Conservation (phyloP, 306 rosid genomes). For the Pterocarpus macrocarpus region DNA sequence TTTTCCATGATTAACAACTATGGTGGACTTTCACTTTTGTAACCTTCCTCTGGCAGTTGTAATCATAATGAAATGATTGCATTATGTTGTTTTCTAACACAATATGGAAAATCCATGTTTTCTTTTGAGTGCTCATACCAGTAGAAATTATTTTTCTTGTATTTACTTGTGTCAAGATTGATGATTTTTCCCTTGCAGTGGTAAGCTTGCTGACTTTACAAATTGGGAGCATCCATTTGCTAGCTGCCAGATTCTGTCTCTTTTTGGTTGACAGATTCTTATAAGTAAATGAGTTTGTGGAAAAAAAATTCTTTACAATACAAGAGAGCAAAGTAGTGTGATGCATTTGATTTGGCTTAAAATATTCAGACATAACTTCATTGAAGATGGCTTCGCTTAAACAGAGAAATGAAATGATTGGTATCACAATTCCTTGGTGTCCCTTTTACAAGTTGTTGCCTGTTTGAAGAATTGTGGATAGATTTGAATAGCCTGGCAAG, state of each 20-base stretch:
- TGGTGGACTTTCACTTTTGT: neutral
- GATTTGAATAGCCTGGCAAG: slow-evolving; percentile 45
- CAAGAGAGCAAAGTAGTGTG: slow-evolving; percentile 50
- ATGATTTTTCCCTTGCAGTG: slow-evolving; percentile 64
- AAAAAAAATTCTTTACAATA: slow-evolving; percentile 47
- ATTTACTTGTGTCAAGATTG: slow-evolving; percentile 42
- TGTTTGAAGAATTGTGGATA: slow-evolving; percentile 54
- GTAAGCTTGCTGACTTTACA: slow-evolving; percentile 52
- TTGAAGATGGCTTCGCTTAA: slow-evolving; percentile 48
- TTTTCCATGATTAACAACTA: too few relatives aligned
- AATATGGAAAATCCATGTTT: slow-evolving; percentile 7
- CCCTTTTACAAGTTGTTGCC: slow-evolving; percentile 42
- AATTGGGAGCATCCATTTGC: slow-evolving; percentile 63
- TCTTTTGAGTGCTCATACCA: slow-evolving; percentile 30
- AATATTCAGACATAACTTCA: slow-evolving; percentile 47
- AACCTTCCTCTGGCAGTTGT: slow-evolving; percentile 21
- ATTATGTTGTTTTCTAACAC: slow-evolving; percentile 11
- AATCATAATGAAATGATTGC: slow-evolving; percentile 15
- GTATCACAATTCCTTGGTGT: slow-evolving; percentile 34
- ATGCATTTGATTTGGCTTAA: slow-evolving; percentile 53
- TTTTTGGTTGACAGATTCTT: slow-evolving; percentile 61
- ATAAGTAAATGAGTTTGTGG: slow-evolving; percentile 52
- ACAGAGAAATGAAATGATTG: slow-evolving; percentile 41
- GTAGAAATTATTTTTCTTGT: slow-evolving; percentile 22
- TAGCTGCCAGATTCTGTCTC: slow-evolving; percentile 61